Evolutionary conservation across 805 yeast genomes (phyloP), one percentile per base, ranked within the genome.

Genomic region (Wickerhamiella lipophila): DNA sequence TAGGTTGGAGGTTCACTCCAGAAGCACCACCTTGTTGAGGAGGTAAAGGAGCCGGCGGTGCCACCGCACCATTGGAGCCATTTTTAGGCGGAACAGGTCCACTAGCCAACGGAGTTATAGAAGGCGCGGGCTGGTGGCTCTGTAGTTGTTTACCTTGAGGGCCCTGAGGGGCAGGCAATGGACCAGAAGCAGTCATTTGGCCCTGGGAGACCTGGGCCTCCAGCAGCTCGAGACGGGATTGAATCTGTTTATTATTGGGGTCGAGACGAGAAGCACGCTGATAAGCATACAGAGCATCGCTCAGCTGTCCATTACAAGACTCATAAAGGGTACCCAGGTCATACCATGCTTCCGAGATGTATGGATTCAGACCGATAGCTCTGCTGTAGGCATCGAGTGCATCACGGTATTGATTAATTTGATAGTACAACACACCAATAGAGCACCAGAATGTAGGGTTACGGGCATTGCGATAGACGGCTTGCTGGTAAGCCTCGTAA

Each of bases 381-480:
- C 97, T 73, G 6, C 97, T 88, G 68, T 92, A 92, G 13, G 98
- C 98, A 64, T 92, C 97, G 55, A 92, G 71, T 1, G 98, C 98
- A 64, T 92, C 98, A 50, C 95, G 75, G 68, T 85, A 92, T 69
- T 92, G 98, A 50, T 92, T 79, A 52, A 92, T 89, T 67, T 92
- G 96, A 66, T 89, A 92, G 68, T 92, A 92, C 51, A 92, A 73
- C 13, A 92, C 98, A 64, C 98, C 98, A 60, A 83, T 83, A 27
- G 85, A 79, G 64, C 92, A 83, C 98, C 98, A 92, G 71, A 92
- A 92, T 1, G 96, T 92, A 50, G 98, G 97, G 65, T 92, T 92
- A 64, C 96, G 76, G 34, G 94, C 82, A 65, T 92, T 97, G 54
- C 96, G 76, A 65, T 92, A 92, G 51, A 92, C 98, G 11, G 97